phyloP scores from a whole-genome alignment of 768 basidiomycete genomes.

The Termitomyces sp. region DNA sequence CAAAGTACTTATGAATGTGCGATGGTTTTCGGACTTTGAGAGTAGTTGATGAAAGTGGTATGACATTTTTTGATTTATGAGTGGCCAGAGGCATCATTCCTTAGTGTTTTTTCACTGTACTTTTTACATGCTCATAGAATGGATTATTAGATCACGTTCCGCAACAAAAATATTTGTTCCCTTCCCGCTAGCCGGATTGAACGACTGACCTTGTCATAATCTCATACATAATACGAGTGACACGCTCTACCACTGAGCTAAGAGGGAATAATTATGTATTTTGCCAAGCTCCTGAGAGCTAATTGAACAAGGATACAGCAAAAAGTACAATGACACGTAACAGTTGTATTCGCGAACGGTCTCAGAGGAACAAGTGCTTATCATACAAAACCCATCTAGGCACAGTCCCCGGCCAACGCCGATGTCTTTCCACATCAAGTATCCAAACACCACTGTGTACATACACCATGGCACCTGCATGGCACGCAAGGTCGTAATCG shows the following conservation, averaged over 20 bases:
- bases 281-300: no score
- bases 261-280: not conserved
- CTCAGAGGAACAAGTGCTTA: not conserved
- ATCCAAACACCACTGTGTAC: conserved; percentile 4
- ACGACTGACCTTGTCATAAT: not conserved
- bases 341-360: not conserved
- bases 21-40: no score
- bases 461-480: conserved; percentile 16
- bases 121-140: no score
- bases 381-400: not conserved
- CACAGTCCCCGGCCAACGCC: no score
- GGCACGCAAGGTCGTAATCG: conserved; percentile 34
- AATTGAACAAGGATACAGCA: no score
- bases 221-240: not conserved
- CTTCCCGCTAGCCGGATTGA: not conserved
- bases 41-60: no score
- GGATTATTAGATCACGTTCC: not conserved
- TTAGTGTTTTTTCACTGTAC: no score
- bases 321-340: not conserved
- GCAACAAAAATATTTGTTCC: not conserved
- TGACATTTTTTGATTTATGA: no score
- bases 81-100: no score
- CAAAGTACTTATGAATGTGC: no score
- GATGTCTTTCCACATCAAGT: not conserved
- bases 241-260: conserved; percentile 1